A percentile compares a stretch with the other conserved stretches of the same genome.
Evolutionary conservation across 805 yeast genomes (phyloP).

Genomic region (Pachysolen tannophilus): DNA sequence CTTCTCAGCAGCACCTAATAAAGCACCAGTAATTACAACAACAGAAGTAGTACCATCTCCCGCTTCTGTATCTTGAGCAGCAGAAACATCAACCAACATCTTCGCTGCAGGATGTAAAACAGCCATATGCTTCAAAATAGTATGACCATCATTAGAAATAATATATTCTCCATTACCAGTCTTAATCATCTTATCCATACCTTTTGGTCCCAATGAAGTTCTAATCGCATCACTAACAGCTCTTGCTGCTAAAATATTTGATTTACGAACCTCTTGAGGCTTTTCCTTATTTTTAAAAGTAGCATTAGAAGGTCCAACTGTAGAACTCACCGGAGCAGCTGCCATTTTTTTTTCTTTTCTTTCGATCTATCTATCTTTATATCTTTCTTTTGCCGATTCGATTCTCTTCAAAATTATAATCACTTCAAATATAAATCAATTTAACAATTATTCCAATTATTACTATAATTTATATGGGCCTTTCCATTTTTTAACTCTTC

Average conservation of each 20-base stretch:
- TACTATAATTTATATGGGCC: neutral
- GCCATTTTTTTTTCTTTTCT: no score
- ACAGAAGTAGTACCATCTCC: conserved; percentile 99
- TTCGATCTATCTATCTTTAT: no score
- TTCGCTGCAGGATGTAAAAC: conserved; percentile 98
- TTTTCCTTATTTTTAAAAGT: conserved; percentile 90
- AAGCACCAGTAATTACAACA: conserved; percentile 89
- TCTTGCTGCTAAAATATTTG: conserved; percentile 85
- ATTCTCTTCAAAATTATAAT: no score
- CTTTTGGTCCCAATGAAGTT: conserved; percentile 96
- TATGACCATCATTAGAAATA: conserved; percentile 97
- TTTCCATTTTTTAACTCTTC: neutral
- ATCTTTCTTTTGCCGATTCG: no score
- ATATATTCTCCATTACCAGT: conserved; percentile 88
- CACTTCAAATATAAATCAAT: no score
- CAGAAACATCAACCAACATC: conserved; percentile 92
- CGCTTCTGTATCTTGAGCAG: conserved; percentile 98
- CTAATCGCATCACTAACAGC: conserved; percentile 95
- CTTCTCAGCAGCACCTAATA: conserved; percentile 91
- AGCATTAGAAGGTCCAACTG: conserved; percentile 56
- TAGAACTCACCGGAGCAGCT: conserved; percentile 8
- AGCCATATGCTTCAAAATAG: conserved; percentile 95
- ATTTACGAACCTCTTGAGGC: conserved; percentile 88
- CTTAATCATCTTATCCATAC: conserved; percentile 99
- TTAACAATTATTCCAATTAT: no score